Base-by-base conservation (phyloP, 2,329 filamentous ascomycete species). In the Cytospora schulzeri region DNA sequence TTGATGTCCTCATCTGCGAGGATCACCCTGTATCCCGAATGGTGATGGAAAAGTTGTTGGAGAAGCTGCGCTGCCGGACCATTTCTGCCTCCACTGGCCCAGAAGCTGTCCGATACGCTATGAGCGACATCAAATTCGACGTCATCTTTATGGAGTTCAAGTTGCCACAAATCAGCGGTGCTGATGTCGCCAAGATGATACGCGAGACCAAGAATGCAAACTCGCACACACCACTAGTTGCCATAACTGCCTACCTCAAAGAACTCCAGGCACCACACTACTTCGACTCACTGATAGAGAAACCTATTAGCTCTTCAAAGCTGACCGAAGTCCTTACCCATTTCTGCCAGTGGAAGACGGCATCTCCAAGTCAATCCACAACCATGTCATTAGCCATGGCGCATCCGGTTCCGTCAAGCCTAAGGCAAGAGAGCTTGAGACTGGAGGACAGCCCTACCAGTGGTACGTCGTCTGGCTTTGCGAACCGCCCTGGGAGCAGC, bases 131-230 rank as follows among this genome's bases (percentile, higher is more conserved):
- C 74, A 96, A 98, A 73, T 99, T 98, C 73, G 95, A 99, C 77
- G 92, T 97, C 71, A 97, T 99, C 74, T 95, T 99, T 82, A 94
- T 97, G 76, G 95, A 99, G 77, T 97, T 93, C 79, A 96, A 94
- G 75, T 81, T 99, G 54, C 94, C 95, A 12, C 92, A 96, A 73
- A 93, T 98, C 73, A 98, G 93, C 71, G 95, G 95, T 28, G 91
- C 92, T 15, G 95, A 99, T 74, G 92, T 99, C 63, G 94, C 95
- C 58, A 90, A 95, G 38, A 99, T 99, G 95, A 93, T 99, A 70
- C 89, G 95, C 56, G 94, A 98, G 74, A 97, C 94, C 1, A 95
- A 94, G 79, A 97, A 97, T 75, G 88, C 92, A 65, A 99, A 99
- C 74, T 91, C 91, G 0, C 89, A 95, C 70, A 99, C 95, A 0